Percentiles rank a stretch among this genome's conserved stretches.
phyloP scores from a whole-genome alignment of 352 stramenopile species.

The Thraustotheca clavata region DNA sequence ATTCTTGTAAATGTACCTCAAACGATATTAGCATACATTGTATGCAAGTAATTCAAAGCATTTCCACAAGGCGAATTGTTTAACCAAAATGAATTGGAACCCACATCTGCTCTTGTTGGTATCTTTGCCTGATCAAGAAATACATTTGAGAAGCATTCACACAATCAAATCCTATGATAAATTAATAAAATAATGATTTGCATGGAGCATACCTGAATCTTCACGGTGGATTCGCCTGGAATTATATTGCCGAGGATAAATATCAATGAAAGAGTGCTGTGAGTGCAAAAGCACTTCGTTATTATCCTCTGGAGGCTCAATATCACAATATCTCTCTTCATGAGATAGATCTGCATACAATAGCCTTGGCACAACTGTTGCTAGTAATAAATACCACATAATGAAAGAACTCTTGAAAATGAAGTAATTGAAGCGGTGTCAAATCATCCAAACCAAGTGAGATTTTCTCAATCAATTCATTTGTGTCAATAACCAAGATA shows the following conservation, averaged over 20 bases:
- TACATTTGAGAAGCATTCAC: constrained; percentile 66
- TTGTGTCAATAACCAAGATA: constrained; percentile 84
- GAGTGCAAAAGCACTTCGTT: constrained; percentile 25
- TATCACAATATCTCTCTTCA: neutral
- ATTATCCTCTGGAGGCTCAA: constrained; percentile 21
- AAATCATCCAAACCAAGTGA: constrained; percentile 34
- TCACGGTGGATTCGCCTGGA: constrained; percentile 6
- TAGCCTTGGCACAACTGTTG: constrained; percentile 71
- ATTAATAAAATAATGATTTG: constrained; percentile 25
- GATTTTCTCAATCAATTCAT: constrained; percentile 49
- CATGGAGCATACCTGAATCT: constrained; percentile 14
- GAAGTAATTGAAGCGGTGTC: constrained; percentile 50
- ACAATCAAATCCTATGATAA: constrained; percentile 53
- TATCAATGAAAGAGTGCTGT: constrained; percentile 6
- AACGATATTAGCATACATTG: constrained; percentile 83
- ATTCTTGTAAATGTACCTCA: constrained; percentile 86
- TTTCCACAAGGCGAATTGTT: constrained; percentile 83
- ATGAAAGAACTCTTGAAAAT: constrained; percentile 88
- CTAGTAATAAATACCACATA: constrained; percentile 85
- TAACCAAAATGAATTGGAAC: constrained; percentile 68
- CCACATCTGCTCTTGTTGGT: constrained; percentile 71
- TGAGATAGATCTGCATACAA: constrained; percentile 33
- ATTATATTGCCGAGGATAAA: constrained; percentile 24
- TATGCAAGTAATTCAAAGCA: constrained; percentile 83
- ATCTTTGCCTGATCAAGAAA: constrained; percentile 57